Evolutionary conservation across 768 basidiomycete species (phyloP).

Genomic region (Grammothele lineata): DNA sequence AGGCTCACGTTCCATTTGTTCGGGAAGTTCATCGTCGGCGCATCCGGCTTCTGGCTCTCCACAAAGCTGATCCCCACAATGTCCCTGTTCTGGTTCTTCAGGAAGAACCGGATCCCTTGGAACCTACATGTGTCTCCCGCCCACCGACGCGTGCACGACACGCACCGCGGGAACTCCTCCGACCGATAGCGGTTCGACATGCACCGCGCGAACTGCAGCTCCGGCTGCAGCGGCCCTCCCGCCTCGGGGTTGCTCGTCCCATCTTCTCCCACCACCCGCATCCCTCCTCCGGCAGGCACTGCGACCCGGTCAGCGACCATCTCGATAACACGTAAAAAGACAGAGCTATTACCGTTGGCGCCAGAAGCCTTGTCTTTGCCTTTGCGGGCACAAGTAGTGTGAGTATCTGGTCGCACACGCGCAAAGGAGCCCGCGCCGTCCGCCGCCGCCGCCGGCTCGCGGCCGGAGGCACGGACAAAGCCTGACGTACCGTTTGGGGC

Average conservation of each 20-base stretch:
- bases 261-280: constrained; percentile 32
- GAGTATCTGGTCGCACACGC: constrained; percentile 31
- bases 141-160: constrained; percentile 83
- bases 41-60: constrained; percentile 55
- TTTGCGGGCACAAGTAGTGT: constrained; percentile 31
- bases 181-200: constrained; percentile 77
- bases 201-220: constrained; percentile 75
- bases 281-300: constrained; percentile 12
- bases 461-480: constrained; percentile 6
- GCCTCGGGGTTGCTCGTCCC: constrained; percentile 22
- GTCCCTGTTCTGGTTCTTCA: constrained; percentile 54
- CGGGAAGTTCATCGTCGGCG: constrained; percentile 61
- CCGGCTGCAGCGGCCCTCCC: constrained; percentile 45
- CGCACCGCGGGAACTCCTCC: constrained; percentile 74
- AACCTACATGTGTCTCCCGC: constrained; percentile 86
- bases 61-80: constrained; percentile 69
- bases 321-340: constrained; percentile 23
- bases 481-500: constrained; percentile 54
- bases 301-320: constrained; percentile 6
- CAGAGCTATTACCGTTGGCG: constrained; percentile 6
- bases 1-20: constrained; percentile 62
- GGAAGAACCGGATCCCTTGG: constrained; percentile 77
- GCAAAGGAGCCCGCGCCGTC: too few relatives aligned
- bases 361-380: constrained; percentile 40
- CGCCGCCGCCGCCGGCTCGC: constrained; percentile 5